Base-by-base conservation (phyloP, 2,329 filamentous ascomycete species). In the Dothideomycetes sp. region DNA sequence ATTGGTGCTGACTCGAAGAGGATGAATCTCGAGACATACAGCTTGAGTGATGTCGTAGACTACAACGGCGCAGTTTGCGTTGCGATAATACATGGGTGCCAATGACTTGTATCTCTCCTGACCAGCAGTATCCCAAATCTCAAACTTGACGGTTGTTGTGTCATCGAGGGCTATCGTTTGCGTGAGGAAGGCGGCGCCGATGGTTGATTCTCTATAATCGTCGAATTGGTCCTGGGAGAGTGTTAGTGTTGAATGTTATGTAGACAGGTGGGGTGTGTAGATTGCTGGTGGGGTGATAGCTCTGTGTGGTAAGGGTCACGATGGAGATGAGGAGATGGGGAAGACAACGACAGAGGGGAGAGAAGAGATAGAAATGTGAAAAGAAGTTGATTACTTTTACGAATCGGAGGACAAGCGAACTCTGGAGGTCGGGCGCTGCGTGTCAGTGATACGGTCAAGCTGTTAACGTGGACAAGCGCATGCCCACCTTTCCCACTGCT, bases 41-140 rank as follows among this genome's bases (percentile, higher is more conserved):
- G 91, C 86, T 76, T 98, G 91, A 58, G 91, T 98, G 58, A 98
- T 96, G 67, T 98, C 91, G 66, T 98, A 98, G 50, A 98, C 91
- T 36, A 98, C 89, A 22, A 98, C 89, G 43, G 93, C 91, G 68
- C 91, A 96, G 76, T 98, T 96, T 53, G 93, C 93, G 62, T 98
- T 98, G 55, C 93, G 75, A 70, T 98, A 98, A 73, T 98, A 98
- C 91, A 98, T 98, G 54, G 91, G 91, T 24, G 91, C 91, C 50
- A 98, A 73, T 10, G 91, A 96, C 73, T 96, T 96, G 76, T 96
- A 98, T 58, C 93, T 79, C 68, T 98, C 91, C 69, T 98, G 91
- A 48, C 91, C 91, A 47, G 91, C 91, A 8, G 91, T 98, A 66
- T 95, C 88, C 88, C 91, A 98, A 60, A 98, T 98, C 68, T 98